phyloP scores from a whole-genome alignment of 2,329 filamentous ascomycete genomes.

The Phialocephala sp. region DNA sequence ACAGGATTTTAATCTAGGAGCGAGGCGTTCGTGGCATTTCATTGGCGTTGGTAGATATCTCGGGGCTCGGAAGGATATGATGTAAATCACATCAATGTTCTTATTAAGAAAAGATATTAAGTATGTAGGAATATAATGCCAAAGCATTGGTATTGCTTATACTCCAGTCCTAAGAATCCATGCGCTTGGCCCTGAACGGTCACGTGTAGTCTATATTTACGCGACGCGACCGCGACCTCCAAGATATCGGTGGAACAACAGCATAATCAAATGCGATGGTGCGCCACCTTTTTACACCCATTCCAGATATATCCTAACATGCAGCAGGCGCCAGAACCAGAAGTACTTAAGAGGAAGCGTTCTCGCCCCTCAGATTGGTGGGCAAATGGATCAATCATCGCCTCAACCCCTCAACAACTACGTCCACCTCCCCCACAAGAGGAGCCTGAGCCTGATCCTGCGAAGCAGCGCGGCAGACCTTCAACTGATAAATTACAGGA shows the following conservation, averaged over 20 bases:
- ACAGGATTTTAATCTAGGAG: conserved; percentile 16
- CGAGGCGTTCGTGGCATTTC: conserved; percentile 24
- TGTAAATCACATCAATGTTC: not conserved
- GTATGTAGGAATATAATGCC: conserved; percentile 1
- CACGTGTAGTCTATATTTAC: not conserved
- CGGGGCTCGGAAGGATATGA: not conserved
- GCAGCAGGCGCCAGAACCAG: conserved; percentile 31
- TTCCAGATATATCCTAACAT: not conserved
- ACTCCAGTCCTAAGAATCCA: not conserved
- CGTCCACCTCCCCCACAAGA: conserved; percentile 4
- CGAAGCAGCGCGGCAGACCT: conserved; percentile 3
- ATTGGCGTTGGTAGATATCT: conserved; percentile 13
- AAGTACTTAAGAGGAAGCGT: conserved; percentile 37
- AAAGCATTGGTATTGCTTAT: not conserved
- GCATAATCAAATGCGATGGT: not conserved
- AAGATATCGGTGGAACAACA: not conserved
- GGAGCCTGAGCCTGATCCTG: not conserved
- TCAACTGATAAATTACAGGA: not conserved
- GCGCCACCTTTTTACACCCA: not conserved
- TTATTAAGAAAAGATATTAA: not conserved
- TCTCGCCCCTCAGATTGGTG: conserved; percentile 39
- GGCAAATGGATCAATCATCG: conserved; percentile 26
- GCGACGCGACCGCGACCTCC: conserved; percentile 2
- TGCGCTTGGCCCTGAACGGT: not conserved
- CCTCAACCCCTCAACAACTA: conserved; percentile 22